Evolutionary conservation across 164 flowering plant genomes (phyloP).

Genomic region (Sextonia rubra): DNA sequence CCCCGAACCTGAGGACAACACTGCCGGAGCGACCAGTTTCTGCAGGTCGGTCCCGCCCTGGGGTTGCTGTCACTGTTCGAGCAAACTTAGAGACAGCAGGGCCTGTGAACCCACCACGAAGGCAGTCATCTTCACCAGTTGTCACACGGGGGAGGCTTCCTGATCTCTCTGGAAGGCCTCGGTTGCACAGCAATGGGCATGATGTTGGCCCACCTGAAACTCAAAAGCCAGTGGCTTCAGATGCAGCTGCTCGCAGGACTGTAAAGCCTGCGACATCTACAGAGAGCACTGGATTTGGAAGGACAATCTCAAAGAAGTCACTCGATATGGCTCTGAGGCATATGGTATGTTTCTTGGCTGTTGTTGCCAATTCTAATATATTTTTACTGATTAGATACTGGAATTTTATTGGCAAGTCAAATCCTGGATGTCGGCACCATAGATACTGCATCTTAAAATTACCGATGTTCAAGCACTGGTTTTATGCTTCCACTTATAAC

Average conservation of each 20-base stretch:
- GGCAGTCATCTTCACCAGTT: constrained; percentile 63
- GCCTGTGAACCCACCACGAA: constrained; percentile 35
- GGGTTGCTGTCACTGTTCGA: constrained; percentile 36
- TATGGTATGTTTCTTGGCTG: constrained; percentile 52
- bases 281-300: constrained; percentile 78
- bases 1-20: constrained; percentile 88
- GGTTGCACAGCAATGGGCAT: constrained; percentile 45
- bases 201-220: constrained; percentile 35
- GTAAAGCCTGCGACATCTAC: constrained; percentile 38
- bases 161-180: constrained; percentile 45
- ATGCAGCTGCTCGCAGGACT: constrained; percentile 41
- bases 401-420: neutral
- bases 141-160: constrained; percentile 61
- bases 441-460: too few species aligned
- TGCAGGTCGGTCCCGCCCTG: constrained; percentile 88
- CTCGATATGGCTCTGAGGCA: constrained; percentile 93
- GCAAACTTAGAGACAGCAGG: constrained; percentile 41
- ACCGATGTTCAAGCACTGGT: too few species aligned
- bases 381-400: neutral
- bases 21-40: constrained; percentile 85
- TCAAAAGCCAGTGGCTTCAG: constrained; percentile 40
- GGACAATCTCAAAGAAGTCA: constrained; percentile 88
- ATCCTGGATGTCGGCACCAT: too few species aligned
- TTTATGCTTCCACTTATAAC: too few species aligned
- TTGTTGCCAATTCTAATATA: neutral